Base-by-base conservation (phyloP, 1,284 basidiomycete species). In the Fomes fomentarius region DNA sequence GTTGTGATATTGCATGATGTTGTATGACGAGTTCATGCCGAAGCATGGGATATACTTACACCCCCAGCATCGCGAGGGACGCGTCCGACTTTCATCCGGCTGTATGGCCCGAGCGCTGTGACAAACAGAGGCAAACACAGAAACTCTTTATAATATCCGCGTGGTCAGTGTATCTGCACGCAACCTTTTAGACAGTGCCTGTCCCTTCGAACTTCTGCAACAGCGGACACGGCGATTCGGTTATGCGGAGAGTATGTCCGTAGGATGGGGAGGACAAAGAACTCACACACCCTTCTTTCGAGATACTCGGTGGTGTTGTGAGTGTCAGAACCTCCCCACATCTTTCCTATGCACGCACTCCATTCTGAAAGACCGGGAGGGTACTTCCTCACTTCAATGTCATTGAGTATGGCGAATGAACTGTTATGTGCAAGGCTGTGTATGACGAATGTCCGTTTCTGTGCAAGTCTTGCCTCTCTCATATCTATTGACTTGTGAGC, bases 181-280 rank as follows among this genome's bases (percentile, higher is more conserved):
- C 87, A 78, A 71, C 84, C 84, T 79, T 68, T 71, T 80, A 89
- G 87, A 89, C 86, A 89, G 86, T 89, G 80, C 87, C 85, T 82
- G 77, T 76, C 78, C 78, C 74, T 58, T 58, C 59, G 69, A 63
- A 51, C 56, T 54, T 62, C 54, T 19, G 60, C 63, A 60, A 83
- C 76, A 72, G 68, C 66, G 77, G 76, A 72, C 78, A 83, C 73
- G 85, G 86, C 83, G 87, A 89, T 89, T 83, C 74, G 82, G 86
- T 80, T 62, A 64, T 78, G 86, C 87, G 85, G 68, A 89, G 83
- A 89, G 67, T 65, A 67, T 79, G 34, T 56, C 57, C 44, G 34
- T 41, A 54, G 59, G 69, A 58, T 57, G 66, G 82, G 82, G 68
- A 61, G 71, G 83, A 78, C 74, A 74, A 85, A 77, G 86, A 88